Base-by-base conservation (phyloP, 768 basidiomycete species). In the Strobilomyces confusus region DNA sequence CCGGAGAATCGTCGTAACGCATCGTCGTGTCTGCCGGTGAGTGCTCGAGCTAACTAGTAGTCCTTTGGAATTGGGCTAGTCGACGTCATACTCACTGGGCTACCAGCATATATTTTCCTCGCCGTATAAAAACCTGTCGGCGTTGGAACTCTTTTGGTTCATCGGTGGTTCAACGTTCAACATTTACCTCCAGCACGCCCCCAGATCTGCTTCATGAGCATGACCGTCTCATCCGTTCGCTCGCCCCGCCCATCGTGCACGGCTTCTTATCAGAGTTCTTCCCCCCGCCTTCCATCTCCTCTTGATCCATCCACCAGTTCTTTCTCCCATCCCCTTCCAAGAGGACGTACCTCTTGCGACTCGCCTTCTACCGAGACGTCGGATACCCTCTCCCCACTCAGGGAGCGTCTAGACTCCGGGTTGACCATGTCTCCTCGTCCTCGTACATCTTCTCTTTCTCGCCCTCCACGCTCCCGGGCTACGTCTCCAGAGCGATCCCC, bases 261-360 rank as follows among this genome's bases (percentile, higher is more conserved):
- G 5, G 30, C 49, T 54, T 56, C 54, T 14, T 44, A 43, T 45
- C 55, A 64, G 23, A 51, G 13, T 4, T 44, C 55, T 44, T 55
- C 63, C 1, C 51, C 60, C 7, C 58, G 58, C 30, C 58, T 57
- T 13, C 49, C 69, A 5, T 70, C 64, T 13, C 69, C 62, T 41
- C 55, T 69, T 19, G 63, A 64, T 15, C 64, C 63, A 1, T 51
- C 61, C 42, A 49, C 51, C 9, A 54, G 47, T 20, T 45, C 51
- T 13, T 56, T 57, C 25, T 38, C 48, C 40, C 49, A 51, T 15
- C 41, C 41, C 20, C 32, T 42, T 2, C 32, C 49, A 2, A 25
- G 26, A 9, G 48, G 51, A 19, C 30, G 45, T 32, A 51, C 49
- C 4, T 48, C 52, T 9, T 37, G 44, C 23, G 44, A 57, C 48